These are phyloP conservation scores for Colletotrichum melonis DNA, from an alignment of 2,329 filamentous ascomycete species.

Conservation along the genomic window DNA sequence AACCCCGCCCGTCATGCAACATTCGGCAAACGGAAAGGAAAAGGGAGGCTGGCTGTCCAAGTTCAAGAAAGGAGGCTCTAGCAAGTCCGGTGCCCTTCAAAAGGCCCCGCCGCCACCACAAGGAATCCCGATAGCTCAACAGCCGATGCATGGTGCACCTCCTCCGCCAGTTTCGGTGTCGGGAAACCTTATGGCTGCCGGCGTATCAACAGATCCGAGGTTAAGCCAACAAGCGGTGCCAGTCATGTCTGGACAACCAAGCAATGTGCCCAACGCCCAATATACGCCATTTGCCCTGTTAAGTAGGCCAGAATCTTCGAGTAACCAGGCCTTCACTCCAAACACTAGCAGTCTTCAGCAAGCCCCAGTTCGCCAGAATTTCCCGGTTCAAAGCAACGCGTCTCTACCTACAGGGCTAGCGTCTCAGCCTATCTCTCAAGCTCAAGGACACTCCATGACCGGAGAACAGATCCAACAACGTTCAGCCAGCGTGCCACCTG, in stretches of 20 bases:
- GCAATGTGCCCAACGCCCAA: too few relatives aligned
- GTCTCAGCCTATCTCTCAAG: neutral
- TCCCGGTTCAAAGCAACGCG: neutral
- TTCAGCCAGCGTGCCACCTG: neutral
- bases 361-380: neutral
- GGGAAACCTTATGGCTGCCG: neutral
- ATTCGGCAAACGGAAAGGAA: slow-evolving; percentile 23
- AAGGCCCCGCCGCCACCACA: slow-evolving; percentile 16
- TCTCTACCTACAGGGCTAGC: too few relatives aligned
- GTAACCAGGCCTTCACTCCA: neutral
- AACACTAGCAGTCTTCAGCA: neutral
- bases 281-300: neutral
- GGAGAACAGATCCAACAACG: neutral
- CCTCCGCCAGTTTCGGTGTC: neutral
- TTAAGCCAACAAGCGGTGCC: neutral
- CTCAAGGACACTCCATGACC: neutral
- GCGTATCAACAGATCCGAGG: neutral
- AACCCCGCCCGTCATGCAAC: slow-evolving; percentile 3
- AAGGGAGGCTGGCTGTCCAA: slow-evolving; percentile 36
- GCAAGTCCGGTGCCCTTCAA: slow-evolving; percentile 22
- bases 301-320: neutral
- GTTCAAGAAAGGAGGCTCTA: slow-evolving; percentile 25
- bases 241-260: neutral
- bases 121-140: neutral
- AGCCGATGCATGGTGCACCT: neutral